phyloP scores from a whole-genome alignment of 1,284 basidiomycete genomes.

The Vanrija humicola region DNA sequence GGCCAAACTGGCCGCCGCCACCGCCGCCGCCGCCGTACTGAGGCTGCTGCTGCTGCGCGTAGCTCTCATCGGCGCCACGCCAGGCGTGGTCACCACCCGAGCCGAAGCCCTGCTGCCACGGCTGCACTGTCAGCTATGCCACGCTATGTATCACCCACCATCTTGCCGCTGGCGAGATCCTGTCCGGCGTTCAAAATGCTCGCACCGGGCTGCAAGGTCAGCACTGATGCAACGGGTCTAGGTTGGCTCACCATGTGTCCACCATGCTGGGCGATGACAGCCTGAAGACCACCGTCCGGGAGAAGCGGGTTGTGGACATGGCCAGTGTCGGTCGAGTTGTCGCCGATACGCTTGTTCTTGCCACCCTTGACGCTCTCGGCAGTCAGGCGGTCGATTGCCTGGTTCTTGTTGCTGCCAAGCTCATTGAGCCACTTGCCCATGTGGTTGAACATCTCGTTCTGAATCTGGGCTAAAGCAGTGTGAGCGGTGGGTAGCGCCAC shows the following conservation, averaged over 20 bases:
- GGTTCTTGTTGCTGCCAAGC: conserved; percentile 56
- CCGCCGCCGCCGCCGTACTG: neutral
- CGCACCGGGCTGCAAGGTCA: conserved; percentile 28
- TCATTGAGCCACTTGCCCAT: conserved; percentile 56
- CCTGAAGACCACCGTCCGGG: conserved; percentile 46
- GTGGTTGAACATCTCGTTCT: conserved; percentile 65
- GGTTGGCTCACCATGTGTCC: conserved; percentile 33
- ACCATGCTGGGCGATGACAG: conserved; percentile 44
- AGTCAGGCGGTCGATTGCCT: conserved; percentile 60
- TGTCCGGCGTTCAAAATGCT: conserved; percentile 43
- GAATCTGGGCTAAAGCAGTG: conserved; percentile 71
- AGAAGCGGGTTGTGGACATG: conserved; percentile 44
- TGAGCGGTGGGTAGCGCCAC: conserved; percentile 60
- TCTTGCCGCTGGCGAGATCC: conserved; percentile 45
- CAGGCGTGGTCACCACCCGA: conserved; percentile 44
- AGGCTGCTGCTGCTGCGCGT: neutral
- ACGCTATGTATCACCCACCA: conserved; percentile 23
- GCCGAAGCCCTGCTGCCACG: conserved; percentile 48
- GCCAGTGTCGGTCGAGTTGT: conserved; percentile 30
- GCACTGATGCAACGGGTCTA: no score
- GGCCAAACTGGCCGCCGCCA: neutral
- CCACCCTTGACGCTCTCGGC: conserved; percentile 67
- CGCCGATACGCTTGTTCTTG: conserved; percentile 62
- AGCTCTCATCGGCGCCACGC: conserved; percentile 33
- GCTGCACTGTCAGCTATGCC: conserved; percentile 19